These are phyloP conservation scores for Neurospora sp. DNA, from an alignment of 495 filamentous ascomycete species.

Conservation along the genomic window DNA sequence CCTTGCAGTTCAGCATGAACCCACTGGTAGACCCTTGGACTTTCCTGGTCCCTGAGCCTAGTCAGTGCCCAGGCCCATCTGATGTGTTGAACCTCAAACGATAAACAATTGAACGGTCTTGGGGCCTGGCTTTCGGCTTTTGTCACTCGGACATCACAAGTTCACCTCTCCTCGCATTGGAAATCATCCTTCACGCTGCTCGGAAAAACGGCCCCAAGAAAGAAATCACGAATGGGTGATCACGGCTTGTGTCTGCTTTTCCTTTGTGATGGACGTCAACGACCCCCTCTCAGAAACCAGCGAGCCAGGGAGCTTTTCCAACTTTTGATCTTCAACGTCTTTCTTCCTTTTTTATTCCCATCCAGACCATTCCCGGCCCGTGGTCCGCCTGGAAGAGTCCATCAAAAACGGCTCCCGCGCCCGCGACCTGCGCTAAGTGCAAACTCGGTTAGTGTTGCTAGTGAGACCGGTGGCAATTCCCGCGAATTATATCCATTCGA, in stretches of 20 bases:
- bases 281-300: not conserved
- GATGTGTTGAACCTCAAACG: not conserved
- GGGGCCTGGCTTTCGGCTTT: not conserved
- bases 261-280: not conserved
- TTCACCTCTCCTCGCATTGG: not conserved
- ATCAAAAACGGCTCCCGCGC: not conserved
- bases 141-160: not conserved
- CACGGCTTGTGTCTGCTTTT: not conserved
- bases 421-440: not conserved
- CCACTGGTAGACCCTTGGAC: not conserved
- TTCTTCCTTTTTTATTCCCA: not conserved
- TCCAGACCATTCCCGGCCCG: not conserved
- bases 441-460: not conserved
- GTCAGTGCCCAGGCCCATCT: not conserved
- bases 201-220: not conserved
- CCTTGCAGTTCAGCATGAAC: not conserved
- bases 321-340: not conserved
- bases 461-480: not conserved
- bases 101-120: not conserved
- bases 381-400: not conserved
- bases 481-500: not conserved
- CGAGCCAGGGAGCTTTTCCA: not conserved
- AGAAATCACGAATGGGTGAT: not conserved
- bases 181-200: not conserved
- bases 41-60: not conserved